A percentile compares a stretch with the other conserved stretches of the same genome.
Evolutionary conservation across 352 stramenopile genomes (phyloP).

Genomic region (Pythium monospermum): DNA sequence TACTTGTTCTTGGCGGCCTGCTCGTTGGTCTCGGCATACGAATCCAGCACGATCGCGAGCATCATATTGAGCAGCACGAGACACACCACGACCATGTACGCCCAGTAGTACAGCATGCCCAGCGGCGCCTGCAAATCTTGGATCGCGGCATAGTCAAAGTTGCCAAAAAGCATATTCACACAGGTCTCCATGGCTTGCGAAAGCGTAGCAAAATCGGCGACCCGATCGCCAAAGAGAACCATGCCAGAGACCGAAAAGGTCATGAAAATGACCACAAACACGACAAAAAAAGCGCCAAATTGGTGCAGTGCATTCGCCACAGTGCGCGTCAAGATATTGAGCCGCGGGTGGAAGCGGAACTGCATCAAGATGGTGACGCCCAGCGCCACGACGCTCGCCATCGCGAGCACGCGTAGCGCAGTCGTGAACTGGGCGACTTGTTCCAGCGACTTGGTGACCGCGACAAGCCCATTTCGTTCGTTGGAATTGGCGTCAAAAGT

Average conservation of each 20-base stretch:
- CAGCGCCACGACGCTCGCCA: slow-evolving; percentile 27
- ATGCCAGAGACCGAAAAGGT: slow-evolving; percentile 43
- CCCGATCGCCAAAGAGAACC: slow-evolving; percentile 52
- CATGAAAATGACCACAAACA: slow-evolving; percentile 55
- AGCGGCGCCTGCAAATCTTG: slow-evolving; percentile 34
- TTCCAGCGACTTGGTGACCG: slow-evolving; percentile 23
- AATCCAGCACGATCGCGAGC: slow-evolving; percentile 59
- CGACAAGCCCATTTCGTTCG: slow-evolving; percentile 24
- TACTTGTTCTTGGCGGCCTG: slow-evolving; percentile 24
- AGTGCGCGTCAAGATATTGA: slow-evolving; percentile 56
- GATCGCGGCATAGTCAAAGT: slow-evolving; percentile 51
- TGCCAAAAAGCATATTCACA: slow-evolving; percentile 65
- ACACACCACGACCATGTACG: slow-evolving; percentile 56
- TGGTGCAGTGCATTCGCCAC: slow-evolving; percentile 41
- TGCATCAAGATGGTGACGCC: slow-evolving; percentile 37
- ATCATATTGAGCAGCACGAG: slow-evolving; percentile 73
- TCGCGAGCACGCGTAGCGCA: slow-evolving; percentile 29
- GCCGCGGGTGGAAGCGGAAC: slow-evolving; percentile 46
- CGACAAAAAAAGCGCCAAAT: slow-evolving; percentile 47
- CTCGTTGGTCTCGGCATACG: slow-evolving; percentile 44
- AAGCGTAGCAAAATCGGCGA: slow-evolving; percentile 42
- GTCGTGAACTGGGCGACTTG: slow-evolving; percentile 24
- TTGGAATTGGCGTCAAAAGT: slow-evolving; percentile 26
- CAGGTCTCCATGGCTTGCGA: slow-evolving; percentile 39
- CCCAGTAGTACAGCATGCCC: slow-evolving; percentile 62